Conservation (phyloP, 2,329 filamentous ascomycete genomes). For the Aspergillus sp. region DNA sequence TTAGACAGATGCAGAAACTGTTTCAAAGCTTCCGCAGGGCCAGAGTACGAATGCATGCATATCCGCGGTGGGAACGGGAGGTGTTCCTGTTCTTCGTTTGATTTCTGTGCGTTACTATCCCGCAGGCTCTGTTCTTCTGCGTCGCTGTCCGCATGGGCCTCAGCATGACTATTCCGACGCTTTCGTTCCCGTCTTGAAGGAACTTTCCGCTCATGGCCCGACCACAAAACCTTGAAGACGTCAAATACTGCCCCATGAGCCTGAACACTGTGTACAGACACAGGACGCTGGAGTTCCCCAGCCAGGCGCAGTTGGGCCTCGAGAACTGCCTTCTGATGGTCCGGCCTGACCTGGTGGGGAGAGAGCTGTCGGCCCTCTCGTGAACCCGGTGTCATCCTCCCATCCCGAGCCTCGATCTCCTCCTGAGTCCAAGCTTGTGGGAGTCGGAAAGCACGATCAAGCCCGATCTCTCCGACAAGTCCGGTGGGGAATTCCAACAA, state of each 20-base stretch:
- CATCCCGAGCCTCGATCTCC: conserved; percentile 34
- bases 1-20: conserved; percentile 75
- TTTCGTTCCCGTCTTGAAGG: conserved; percentile 51
- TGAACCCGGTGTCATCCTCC: conserved; percentile 56
- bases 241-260: conserved; percentile 61
- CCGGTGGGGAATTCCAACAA: conserved; percentile 55
- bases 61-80: conserved; percentile 81
- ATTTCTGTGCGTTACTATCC: background rate
- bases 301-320: conserved; percentile 59
- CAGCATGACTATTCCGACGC: conserved; percentile 31
- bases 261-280: conserved; percentile 64
- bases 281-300: conserved; percentile 56
- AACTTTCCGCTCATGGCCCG: conserved; percentile 54
- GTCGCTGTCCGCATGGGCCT: conserved; percentile 31
- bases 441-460: conserved; percentile 62
- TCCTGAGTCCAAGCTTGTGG: conserved; percentile 50
- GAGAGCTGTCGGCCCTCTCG: conserved; percentile 60
- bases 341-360: conserved; percentile 56
- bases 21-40: conserved; percentile 68
- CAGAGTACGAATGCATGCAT: conserved; percentile 92
- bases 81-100: conserved; percentile 16
- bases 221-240: conserved; percentile 57
- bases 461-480: conserved; percentile 62
- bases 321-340: conserved; percentile 60
- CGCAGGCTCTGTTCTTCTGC: conserved; percentile 19